phyloP scores from a whole-genome alignment of 805 yeast species.

The Wickerhamiella nectarea region DNA sequence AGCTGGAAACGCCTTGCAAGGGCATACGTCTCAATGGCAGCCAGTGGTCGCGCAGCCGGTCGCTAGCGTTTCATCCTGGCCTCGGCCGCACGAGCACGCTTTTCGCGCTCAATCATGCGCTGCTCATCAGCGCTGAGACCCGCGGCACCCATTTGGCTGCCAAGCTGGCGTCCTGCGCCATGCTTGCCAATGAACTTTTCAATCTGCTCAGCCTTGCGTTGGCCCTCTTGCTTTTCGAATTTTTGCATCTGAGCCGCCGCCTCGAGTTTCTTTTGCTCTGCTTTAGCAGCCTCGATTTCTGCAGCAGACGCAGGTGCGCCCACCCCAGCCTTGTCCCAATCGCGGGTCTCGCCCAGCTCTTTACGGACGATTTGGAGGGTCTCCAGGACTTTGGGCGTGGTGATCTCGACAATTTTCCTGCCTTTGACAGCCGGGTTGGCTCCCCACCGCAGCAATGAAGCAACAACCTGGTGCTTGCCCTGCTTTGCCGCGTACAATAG shows the following conservation, averaged over 20 bases:
- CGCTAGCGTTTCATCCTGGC: slow-evolving; percentile 53
- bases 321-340: slow-evolving; percentile 59
- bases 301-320: slow-evolving; percentile 28
- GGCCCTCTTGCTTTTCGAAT: slow-evolving; percentile 13
- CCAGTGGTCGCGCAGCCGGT: too few species aligned
- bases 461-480: slow-evolving; percentile 54
- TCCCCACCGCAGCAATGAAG: slow-evolving; percentile 44
- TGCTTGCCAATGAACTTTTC: slow-evolving; percentile 19
- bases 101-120: slow-evolving; percentile 75
- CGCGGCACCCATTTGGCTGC: slow-evolving; percentile 19
- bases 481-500: slow-evolving; percentile 65
- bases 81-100: slow-evolving; percentile 93
- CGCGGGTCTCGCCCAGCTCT: slow-evolving; percentile 56
- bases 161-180: slow-evolving; percentile 19
- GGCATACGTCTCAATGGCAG: too few species aligned
- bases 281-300: slow-evolving; percentile 27
- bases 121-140: slow-evolving; percentile 64
- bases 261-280: slow-evolving; percentile 15
- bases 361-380: slow-evolving; percentile 57
- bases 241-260: slow-evolving; percentile 1
- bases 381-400: slow-evolving; percentile 28
- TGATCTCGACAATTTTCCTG: slow-evolving; percentile 56
- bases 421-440: slow-evolving; percentile 55
- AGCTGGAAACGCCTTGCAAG: too few species aligned
- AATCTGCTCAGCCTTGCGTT: slow-evolving; percentile 16